These are phyloP conservation scores for Aspergillus campestris DNA, from an alignment of 495 filamentous ascomycete genomes.

Conservation along the genomic window DNA sequence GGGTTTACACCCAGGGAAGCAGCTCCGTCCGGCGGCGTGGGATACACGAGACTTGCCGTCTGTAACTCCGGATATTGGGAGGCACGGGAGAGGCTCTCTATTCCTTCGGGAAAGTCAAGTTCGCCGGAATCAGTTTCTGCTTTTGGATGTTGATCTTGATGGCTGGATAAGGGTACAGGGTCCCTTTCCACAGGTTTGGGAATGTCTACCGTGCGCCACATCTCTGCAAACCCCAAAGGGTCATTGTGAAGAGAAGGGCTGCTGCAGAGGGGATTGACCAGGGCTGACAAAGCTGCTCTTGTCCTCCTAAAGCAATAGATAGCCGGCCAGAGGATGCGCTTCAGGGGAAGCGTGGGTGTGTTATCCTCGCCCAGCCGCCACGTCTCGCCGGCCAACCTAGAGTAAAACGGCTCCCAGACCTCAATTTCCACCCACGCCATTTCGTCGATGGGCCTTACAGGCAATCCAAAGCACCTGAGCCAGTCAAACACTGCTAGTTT, in stretches of 20 bases:
- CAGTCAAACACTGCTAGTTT: conserved; percentile 32
- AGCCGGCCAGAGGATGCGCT: conserved; percentile 42
- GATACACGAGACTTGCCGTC: conserved; percentile 63
- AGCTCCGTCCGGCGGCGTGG: conserved; percentile 75
- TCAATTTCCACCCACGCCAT: conserved; percentile 39
- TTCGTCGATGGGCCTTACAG: conserved; percentile 26
- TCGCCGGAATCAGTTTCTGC: conserved; percentile 20
- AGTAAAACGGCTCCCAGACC: conserved; percentile 40
- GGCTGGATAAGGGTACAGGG: conserved; percentile 26
- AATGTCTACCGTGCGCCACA: conserved; percentile 49
- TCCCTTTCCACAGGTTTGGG: conserved; percentile 13
- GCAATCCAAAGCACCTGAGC: conserved; percentile 33
- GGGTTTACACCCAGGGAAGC: conserved; percentile 28
- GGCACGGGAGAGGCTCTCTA: conserved; percentile 42
- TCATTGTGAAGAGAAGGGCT: conserved; percentile 29
- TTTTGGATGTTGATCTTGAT: conserved; percentile 22
- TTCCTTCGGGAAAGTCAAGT: conserved; percentile 18
- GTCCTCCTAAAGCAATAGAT: conserved; percentile 37
- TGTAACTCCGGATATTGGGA: conserved; percentile 44
- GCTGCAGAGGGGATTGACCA: conserved; percentile 3
- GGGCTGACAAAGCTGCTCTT: conserved; percentile 13
- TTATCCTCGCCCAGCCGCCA: conserved; percentile 26
- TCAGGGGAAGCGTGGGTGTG: conserved; percentile 30
- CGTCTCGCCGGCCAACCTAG: conserved; percentile 31
- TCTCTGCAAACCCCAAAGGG: conserved; percentile 57